Evolutionary conservation across 495 filamentous ascomycete genomes (phyloP).

Genomic region (Xylaria cubensis): DNA sequence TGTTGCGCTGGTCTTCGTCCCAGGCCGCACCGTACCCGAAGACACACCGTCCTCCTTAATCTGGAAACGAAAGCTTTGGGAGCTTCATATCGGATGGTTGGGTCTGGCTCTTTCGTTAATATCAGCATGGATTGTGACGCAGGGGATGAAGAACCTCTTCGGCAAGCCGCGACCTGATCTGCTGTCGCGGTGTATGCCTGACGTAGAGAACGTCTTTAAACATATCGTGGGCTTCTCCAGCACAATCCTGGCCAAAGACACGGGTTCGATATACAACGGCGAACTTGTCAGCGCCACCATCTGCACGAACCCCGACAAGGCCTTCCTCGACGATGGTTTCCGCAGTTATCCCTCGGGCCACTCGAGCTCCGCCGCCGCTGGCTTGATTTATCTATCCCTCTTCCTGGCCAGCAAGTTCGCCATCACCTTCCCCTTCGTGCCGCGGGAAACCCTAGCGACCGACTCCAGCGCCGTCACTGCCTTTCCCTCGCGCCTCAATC

Average conservation of each 20-base stretch:
- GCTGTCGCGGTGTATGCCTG: slow-evolving; percentile 71
- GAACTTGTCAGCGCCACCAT: slow-evolving; percentile 68
- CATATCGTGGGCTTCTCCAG: slow-evolving; percentile 53
- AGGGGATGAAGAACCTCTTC: slow-evolving; percentile 83
- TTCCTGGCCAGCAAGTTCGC: slow-evolving; percentile 69
- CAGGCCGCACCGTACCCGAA: slow-evolving; percentile 67
- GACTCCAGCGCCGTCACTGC: slow-evolving; percentile 48
- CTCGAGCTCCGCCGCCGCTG: slow-evolving; percentile 67
- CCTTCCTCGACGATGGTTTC: slow-evolving; percentile 82
- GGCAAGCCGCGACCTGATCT: slow-evolving; percentile 87
- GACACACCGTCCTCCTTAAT: slow-evolving; percentile 68
- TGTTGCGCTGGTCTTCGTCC: slow-evolving; percentile 73
- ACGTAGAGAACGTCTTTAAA: slow-evolving; percentile 48
- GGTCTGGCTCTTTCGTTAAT: slow-evolving; percentile 73
- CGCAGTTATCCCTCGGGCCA: slow-evolving; percentile 82
- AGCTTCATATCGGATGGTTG: slow-evolving; percentile 80
- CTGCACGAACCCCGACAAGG: slow-evolving; percentile 70
- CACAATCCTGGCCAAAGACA: slow-evolving; percentile 41
- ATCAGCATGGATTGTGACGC: slow-evolving; percentile 76
- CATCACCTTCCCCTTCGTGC: slow-evolving; percentile 64
- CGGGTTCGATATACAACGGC: slow-evolving; percentile 48
- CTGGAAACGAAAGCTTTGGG: slow-evolving; percentile 80
- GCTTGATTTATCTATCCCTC: slow-evolving; percentile 80
- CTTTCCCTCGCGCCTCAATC: slow-evolving; percentile 55
- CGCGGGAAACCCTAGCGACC: slow-evolving; percentile 45